These are phyloP conservation scores for Phialophora verrucosa DNA, from an alignment of 2,329 filamentous ascomycete species.

Conservation along the genomic window DNA sequence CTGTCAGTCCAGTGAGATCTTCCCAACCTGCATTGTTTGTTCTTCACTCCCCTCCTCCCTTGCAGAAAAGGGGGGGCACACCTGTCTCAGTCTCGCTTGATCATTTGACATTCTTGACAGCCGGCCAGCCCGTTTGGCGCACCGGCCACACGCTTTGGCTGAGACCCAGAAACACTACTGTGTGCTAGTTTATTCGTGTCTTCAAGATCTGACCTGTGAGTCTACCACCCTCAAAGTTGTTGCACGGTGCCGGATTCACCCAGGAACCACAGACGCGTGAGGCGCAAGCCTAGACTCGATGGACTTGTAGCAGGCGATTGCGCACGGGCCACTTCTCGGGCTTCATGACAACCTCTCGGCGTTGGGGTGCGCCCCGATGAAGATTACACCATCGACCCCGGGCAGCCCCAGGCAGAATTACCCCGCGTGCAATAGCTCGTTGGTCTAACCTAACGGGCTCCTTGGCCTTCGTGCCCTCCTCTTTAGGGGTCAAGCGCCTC, in stretches of 20 bases:
- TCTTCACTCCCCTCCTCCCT: not conserved
- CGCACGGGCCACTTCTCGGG: conserved; percentile 1
- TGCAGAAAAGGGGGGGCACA: not conserved
- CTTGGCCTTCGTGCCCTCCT: not conserved
- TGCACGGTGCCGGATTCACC: not conserved
- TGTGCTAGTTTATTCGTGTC: not conserved
- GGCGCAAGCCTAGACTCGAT: conserved; percentile 2
- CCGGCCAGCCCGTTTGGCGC: not conserved
- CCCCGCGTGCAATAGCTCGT: not conserved
- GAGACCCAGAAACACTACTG: not conserved
- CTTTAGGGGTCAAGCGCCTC: not conserved
- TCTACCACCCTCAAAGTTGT: too few species aligned
- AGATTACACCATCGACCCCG: not conserved
- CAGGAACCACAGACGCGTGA: not conserved
- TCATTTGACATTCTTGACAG: conserved; percentile 1
- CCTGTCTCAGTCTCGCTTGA: not conserved
- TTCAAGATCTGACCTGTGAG: not conserved
- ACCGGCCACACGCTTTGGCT: not conserved
- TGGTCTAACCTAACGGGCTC: not conserved
- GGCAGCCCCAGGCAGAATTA: not conserved
- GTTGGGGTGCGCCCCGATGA: not conserved
- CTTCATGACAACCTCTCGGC: conserved; percentile 4
- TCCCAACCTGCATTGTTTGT: not conserved
- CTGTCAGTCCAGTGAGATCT: not conserved
- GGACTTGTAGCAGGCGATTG: not conserved